phyloP scores from a whole-genome alignment of 148 eudicot species.

The Chenopodium formosanum region DNA sequence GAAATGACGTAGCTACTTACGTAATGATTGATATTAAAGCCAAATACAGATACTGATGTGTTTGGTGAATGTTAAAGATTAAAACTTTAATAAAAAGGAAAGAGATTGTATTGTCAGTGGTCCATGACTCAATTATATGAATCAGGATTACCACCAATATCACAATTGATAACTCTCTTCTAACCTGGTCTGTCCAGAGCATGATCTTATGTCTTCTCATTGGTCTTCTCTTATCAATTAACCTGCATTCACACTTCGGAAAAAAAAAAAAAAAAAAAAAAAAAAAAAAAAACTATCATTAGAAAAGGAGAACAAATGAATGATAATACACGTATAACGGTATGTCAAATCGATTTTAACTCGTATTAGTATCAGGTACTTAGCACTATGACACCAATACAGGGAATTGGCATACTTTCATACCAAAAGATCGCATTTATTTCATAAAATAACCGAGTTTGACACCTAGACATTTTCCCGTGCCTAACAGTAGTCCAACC shows the following conservation, averaged over 20 bases:
- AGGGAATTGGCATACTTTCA: background rate
- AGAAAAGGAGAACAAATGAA: background rate
- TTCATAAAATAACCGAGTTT: background rate
- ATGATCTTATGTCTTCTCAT: background rate
- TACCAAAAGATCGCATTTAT: background rate
- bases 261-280: no score
- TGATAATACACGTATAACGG: background rate
- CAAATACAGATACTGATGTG: background rate
- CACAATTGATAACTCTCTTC: background rate
- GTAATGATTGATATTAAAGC: background rate
- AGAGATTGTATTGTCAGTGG: slow-evolving; percentile 15
- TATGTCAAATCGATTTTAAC: background rate
- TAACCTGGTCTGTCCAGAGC: slow-evolving; percentile 2
- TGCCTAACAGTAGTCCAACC: background rate
- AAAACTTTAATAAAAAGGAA: background rate
- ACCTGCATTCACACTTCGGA: background rate
- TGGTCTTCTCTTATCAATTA: background rate
- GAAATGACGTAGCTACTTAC: slow-evolving; percentile 30
- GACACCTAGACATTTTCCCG: background rate
- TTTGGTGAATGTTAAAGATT: background rate
- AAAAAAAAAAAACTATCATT: no score
- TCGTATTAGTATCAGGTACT: background rate
- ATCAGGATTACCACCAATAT: slow-evolving; percentile 12
- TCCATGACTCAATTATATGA: slow-evolving; percentile 22
- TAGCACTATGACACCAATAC: background rate